Percentiles rank a stretch among this genome's conserved stretches.
Conservation (phyloP, 106 monocot species). For the Vanilla planifolia region DNA sequence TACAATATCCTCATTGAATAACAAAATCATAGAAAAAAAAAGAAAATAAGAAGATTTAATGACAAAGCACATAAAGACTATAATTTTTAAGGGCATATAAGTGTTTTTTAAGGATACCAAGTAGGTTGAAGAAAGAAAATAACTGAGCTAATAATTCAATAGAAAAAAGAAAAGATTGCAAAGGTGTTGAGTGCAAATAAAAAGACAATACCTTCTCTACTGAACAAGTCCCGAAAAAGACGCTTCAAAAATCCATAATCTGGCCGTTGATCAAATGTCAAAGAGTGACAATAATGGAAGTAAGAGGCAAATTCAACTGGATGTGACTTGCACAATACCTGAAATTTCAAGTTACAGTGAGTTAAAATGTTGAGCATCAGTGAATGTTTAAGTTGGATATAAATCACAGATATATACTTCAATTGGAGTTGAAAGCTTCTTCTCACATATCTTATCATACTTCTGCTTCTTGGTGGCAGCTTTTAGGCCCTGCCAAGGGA, state of each 20-base stretch:
- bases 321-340: conserved; percentile 88
- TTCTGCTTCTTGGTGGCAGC: conserved; percentile 96
- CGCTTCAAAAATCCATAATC: conserved; percentile 95
- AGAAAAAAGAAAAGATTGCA: neutral
- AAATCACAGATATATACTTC: conserved; percentile 41
- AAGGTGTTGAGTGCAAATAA: neutral
- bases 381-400: neutral
- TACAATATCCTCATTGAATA: too few relatives aligned
- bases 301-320: conserved; percentile 96
- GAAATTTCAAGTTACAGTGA: neutral
- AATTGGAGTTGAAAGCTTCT: conserved; percentile 92
- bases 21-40: too few relatives aligned
- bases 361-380: neutral
- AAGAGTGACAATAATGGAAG: conserved; percentile 93
- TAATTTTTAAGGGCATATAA: neutral
- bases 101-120: neutral
- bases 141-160: neutral
- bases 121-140: neutral
- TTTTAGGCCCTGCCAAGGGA: conserved; percentile 98
- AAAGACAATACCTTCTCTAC: conserved; percentile 62
- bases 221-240: conserved; percentile 72
- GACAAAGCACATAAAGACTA: too few relatives aligned
- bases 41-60: too few relatives aligned
- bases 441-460: conserved; percentile 96
- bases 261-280: conserved; percentile 82